These are phyloP conservation scores for Solanum gandarillasii DNA, from an alignment of 257 asterid species.

Conservation along the genomic window DNA sequence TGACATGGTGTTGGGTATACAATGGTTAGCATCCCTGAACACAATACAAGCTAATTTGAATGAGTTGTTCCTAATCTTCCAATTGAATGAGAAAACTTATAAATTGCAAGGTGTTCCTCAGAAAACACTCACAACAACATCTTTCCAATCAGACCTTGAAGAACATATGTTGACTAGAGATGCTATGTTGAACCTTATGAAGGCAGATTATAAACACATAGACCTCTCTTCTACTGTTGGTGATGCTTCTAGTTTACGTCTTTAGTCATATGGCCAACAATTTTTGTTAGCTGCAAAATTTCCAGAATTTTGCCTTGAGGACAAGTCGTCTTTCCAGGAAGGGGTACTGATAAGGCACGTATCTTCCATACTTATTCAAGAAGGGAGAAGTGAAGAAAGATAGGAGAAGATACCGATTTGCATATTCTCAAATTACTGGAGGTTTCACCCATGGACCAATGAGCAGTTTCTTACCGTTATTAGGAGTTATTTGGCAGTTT, in stretches of 20 bases:
- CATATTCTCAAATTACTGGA: background rate
- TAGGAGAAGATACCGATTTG: background rate
- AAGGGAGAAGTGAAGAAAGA: background rate
- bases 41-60: slow-evolving; percentile 7
- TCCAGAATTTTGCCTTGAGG: background rate
- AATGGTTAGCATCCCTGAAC: slow-evolving; percentile 1
- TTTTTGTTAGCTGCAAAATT: too few relatives aligned
- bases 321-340: background rate
- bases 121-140: background rate
- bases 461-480: background rate
- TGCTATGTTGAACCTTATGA: background rate
- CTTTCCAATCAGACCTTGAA: background rate
- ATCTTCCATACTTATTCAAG: background rate
- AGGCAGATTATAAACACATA: background rate
- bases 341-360: background rate
- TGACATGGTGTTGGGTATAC: background rate
- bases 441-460: background rate
- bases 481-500: background rate
- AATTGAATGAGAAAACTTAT: background rate
- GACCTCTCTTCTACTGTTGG: background rate
- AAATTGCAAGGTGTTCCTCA: background rate
- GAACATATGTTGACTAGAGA: background rate
- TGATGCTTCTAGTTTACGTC: background rate
- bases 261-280: background rate
- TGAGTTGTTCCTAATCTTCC: background rate